Evolutionary conservation across 176 grass and related monocot species (phyloP).

Genomic region (Avena eriantha): DNA sequence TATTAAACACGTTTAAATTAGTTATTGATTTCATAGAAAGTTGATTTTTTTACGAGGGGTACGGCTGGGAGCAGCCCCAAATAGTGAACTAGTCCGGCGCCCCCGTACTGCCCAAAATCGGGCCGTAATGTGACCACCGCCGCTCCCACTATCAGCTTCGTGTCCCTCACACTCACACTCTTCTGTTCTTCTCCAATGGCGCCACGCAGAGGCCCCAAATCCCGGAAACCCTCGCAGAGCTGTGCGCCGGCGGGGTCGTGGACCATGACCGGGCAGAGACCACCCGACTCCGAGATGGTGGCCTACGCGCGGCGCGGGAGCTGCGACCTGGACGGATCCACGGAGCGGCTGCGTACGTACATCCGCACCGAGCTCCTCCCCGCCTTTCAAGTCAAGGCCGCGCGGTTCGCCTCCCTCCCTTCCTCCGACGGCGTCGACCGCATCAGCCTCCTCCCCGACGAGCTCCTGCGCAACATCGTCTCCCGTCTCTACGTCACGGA

Average conservation of each 20-base stretch:
- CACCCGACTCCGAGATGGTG: background rate
- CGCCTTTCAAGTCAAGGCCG: background rate
- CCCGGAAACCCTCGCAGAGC: background rate
- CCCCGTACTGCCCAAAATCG: no score
- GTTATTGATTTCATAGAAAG: no score
- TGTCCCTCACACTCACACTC: background rate
- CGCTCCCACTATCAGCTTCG: background rate
- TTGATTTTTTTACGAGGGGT: no score
- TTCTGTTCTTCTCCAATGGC: background rate
- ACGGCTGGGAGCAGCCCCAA: no score
- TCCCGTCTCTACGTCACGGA: background rate
- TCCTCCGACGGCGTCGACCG: background rate
- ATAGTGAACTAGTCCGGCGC: no score
- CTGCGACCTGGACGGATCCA: background rate
- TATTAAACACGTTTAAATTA: no score
- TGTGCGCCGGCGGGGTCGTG: background rate
- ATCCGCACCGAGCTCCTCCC: conserved; percentile 1
- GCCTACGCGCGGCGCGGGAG: background rate
- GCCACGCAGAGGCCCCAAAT: background rate
- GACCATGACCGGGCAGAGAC: background rate
- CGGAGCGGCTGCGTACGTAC: background rate
- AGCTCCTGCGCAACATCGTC: background rate
- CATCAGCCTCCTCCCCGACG: conserved; percentile 1
- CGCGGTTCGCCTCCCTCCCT: background rate
- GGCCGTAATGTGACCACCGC: no score